Evolutionary conservation across 2,329 filamentous ascomycete genomes (phyloP), one percentile per base, ranked within the genome.

Genomic region (Fusarium cicatricum): DNA sequence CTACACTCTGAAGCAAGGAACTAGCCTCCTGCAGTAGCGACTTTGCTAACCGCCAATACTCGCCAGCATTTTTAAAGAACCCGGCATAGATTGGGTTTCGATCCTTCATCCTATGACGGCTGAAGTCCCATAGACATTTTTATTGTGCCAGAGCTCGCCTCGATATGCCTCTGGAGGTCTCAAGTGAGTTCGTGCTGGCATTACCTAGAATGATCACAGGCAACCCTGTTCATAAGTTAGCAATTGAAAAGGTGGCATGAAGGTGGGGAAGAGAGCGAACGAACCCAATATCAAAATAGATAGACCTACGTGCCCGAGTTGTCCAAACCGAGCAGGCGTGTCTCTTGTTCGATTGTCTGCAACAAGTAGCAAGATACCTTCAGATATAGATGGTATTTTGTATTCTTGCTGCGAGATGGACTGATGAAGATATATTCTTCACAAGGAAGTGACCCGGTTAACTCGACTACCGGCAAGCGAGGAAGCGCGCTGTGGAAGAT

Each of bases 21-120:
- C 28, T 33, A 3, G 19, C 15, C 16, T 48, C 17, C 17, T 40
- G 17, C 3, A 48, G 45, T 2, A 48, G 15, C 36, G 40, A 19
- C 5, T 48, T 48, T 2, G 45, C 45, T 15, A 48, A 11, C 36
- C 36, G 40, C 45, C 45, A 48, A 16, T 40, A 48, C 19, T 48
- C 45, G n/a, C 31, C 16, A 12, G 45, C 45, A 14, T 48, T 39
- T 23, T 15, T 31, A 16, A 48, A 48, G 14, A 48, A 48, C 3
- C 45, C 45, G 14, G 23, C 14, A 7, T 23, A 15, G 8, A n/a
- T 33, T 33, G 3, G 14, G 10, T 10, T 39, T n/a, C n/a, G n/a
- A n/a, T n/a, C n/a, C n/a, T n/a, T n/a, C n/a, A n/a, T n/a, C n/a
- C n/a, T 21, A 8, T 33, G 14, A 11, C 16, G 17, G 7, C 26